Conservation (phyloP, 176 grass and related monocot genomes). For the Triticum urartu region DNA sequence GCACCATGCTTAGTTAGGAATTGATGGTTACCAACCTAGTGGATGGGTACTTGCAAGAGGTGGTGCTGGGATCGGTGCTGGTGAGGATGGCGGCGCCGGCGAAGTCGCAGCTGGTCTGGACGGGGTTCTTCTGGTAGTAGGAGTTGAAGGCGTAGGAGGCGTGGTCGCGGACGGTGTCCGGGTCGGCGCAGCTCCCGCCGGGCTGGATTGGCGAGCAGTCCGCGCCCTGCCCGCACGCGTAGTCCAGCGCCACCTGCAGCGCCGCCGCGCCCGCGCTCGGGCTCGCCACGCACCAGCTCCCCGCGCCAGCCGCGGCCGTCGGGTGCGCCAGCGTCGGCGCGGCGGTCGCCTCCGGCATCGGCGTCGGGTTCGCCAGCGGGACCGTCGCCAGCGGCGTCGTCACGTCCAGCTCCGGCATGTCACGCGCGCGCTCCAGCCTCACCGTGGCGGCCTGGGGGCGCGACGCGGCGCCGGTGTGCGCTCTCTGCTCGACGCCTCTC, state of each 20-base stretch:
- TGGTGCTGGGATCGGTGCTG: conserved; percentile 61
- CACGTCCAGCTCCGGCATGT: conserved; percentile 49
- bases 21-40: conserved; percentile 48
- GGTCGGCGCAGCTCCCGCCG: conserved; percentile 59
- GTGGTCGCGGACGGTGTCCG: conserved; percentile 64
- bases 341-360: conserved; percentile 25
- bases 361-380: conserved; percentile 48
- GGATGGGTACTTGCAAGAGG: conserved; percentile 47
- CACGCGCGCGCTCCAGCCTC: neutral
- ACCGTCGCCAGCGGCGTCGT: conserved; percentile 56
- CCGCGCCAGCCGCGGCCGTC: neutral
- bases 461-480: neutral
- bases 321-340: conserved; percentile 38
- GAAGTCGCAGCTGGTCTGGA: conserved; percentile 69
- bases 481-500: conserved; percentile 18
- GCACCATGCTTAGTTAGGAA: neutral
- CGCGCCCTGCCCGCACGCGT: conserved; percentile 66
- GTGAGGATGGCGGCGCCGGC: conserved; percentile 53
- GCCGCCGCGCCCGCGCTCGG: conserved; percentile 50
- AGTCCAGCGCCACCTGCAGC: conserved; percentile 71
- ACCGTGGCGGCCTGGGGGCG: neutral
- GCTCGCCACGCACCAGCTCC: conserved; percentile 67
- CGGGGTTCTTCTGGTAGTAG: conserved; percentile 65
- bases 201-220: conserved; percentile 59
- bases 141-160: conserved; percentile 80